These are phyloP conservation scores for Fraxinus sp. DNA, from an alignment of 305 asterid species.

Conservation along the genomic window DNA sequence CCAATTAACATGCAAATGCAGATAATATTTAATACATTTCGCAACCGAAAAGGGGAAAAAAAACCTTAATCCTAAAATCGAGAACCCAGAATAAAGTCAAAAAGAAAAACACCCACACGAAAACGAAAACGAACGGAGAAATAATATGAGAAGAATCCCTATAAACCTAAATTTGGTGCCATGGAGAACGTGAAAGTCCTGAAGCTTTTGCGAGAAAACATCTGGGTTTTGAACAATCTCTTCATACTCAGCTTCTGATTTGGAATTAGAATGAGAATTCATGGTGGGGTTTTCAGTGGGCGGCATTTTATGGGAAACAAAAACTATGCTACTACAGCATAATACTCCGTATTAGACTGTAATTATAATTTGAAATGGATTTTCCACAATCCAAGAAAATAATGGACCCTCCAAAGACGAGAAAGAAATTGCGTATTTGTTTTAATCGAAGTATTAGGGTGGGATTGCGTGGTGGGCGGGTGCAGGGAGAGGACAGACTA, in stretches of 20 bases:
- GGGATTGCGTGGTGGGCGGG: neutral
- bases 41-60: neutral
- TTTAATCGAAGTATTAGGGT: neutral
- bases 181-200: constrained; percentile 51
- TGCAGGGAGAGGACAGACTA: neutral
- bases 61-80: neutral
- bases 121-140: neutral
- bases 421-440: neutral
- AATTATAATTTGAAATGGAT: neutral
- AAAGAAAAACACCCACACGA: neutral
- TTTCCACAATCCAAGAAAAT: neutral
- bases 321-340: constrained; percentile 19
- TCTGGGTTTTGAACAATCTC: constrained; percentile 66
- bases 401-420: neutral
- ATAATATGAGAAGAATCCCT: neutral
- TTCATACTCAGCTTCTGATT: constrained; percentile 73
- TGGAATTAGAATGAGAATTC: constrained; percentile 54
- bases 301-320: constrained; percentile 47
- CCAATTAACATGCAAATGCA: constrained; percentile 32
- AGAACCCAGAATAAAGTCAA: neutral
- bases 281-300: constrained; percentile 38
- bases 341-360: neutral
- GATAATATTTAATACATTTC: constrained; percentile 1
- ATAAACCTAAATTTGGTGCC: constrained; percentile 62
- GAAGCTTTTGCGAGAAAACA: constrained; percentile 63